Conservation (phyloP, 108 stramenopile species). For the Skeletonema potamos region DNA sequence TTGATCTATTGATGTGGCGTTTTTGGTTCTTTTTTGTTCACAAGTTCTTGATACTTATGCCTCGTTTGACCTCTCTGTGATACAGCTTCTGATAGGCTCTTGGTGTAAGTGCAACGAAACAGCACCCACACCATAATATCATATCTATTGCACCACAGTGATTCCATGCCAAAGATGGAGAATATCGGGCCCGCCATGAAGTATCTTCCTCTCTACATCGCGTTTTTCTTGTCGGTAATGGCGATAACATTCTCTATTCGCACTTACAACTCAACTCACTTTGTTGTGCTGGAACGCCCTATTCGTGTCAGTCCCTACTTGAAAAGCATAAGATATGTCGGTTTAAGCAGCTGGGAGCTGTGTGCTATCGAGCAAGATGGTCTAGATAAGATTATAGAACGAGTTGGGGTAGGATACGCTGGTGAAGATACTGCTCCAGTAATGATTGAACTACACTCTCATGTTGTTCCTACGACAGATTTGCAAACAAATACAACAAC, state of each 20-base stretch:
- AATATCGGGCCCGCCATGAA: not conserved
- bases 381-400: slow-evolving; percentile 8
- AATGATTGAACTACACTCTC: not conserved
- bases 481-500: not conserved
- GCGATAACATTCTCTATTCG: slow-evolving; percentile 28
- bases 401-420: not conserved
- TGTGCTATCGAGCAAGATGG: slow-evolving; percentile 23
- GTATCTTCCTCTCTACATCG: slow-evolving; percentile 18
- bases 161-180: not conserved
- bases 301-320: slow-evolving; percentile 15
- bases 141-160: no score
- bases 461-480: not conserved
- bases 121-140: no score
- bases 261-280: slow-evolving; percentile 19
- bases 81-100: no score
- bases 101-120: no score
- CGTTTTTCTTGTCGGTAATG: slow-evolving; percentile 26
- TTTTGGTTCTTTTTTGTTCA: no score
- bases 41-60: no score
- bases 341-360: slow-evolving; percentile 27
- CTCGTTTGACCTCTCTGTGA: no score
- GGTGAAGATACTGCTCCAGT: not conserved
- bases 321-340: slow-evolving; percentile 21
- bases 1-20: no score
- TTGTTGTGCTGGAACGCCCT: slow-evolving; percentile 23